Percentiles rank a stretch among this genome's conserved stretches.
phyloP scores from a whole-genome alignment of 2,329 filamentous ascomycete species.

The Daldinia sp. region DNA sequence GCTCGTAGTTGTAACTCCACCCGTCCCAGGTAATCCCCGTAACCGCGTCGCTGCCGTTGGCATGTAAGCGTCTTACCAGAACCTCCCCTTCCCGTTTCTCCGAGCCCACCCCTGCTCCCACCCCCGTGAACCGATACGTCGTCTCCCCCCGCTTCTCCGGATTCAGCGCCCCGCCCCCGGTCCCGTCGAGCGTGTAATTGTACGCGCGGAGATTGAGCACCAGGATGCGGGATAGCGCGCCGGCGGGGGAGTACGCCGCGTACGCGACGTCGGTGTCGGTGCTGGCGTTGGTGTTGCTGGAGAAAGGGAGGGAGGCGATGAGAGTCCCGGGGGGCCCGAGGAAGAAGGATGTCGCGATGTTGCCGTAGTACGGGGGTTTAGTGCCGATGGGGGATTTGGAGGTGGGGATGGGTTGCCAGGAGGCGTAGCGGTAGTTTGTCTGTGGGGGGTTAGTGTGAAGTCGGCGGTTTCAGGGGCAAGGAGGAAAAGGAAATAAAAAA shows the following conservation, averaged over 20 bases:
- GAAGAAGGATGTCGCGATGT: slow-evolving; percentile 65
- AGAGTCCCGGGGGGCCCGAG: slow-evolving; percentile 56
- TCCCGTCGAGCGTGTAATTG: slow-evolving; percentile 63
- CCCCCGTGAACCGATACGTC: slow-evolving; percentile 52
- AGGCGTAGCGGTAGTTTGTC: slow-evolving; percentile 67
- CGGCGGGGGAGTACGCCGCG: slow-evolving; percentile 55
- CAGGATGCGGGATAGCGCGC: slow-evolving; percentile 56
- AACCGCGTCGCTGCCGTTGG: slow-evolving; percentile 71
- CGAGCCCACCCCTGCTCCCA: slow-evolving; percentile 5
- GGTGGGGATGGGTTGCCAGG: slow-evolving; percentile 67
- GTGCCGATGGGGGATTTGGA: slow-evolving; percentile 60
- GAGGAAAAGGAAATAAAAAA: not conserved
- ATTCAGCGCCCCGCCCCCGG: slow-evolving; percentile 42
- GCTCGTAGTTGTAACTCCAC: slow-evolving; percentile 67
- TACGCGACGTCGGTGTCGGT: slow-evolving; percentile 58
- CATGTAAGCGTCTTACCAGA: slow-evolving; percentile 59
- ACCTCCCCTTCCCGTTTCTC: slow-evolving; percentile 27
- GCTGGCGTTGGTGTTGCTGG: slow-evolving; percentile 47
- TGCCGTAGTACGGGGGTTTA: slow-evolving; percentile 71
- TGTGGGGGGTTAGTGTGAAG: not conserved
- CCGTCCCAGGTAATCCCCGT: slow-evolving; percentile 69
- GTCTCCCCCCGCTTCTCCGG: slow-evolving; percentile 45
- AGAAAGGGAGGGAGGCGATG: slow-evolving; percentile 55
- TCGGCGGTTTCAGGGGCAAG: too few species aligned
- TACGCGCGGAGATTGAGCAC: slow-evolving; percentile 67